Evolutionary conservation across 2,329 filamentous ascomycete genomes (phyloP).

Genomic region (Alternaria triticimaculans): DNA sequence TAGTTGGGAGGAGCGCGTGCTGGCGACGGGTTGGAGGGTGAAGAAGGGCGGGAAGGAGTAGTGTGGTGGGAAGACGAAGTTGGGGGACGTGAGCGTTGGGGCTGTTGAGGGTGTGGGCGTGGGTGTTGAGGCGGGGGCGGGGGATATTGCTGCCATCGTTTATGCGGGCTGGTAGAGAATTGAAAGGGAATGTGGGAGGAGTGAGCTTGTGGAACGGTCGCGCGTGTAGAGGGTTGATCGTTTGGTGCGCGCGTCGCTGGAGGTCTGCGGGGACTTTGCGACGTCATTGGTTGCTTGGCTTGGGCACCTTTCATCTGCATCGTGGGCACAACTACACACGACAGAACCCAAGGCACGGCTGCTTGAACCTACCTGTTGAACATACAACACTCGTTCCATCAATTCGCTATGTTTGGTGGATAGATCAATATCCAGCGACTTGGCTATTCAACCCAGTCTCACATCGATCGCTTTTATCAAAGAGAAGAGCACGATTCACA

Average conservation of each 20-base stretch:
- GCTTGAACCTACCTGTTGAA: too few species aligned
- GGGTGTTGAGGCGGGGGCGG: conserved; percentile 11
- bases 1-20: conserved; percentile 76
- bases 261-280: conserved; percentile 23
- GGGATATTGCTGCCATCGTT: conserved; percentile 22
- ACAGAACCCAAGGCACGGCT: not conserved
- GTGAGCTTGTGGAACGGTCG: not conserved
- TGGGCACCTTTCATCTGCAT: not conserved
- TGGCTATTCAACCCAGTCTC: not conserved
- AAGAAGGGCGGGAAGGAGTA: conserved; percentile 87
- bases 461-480: not conserved
- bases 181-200: not conserved
- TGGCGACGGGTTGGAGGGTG: conserved; percentile 77
- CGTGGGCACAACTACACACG: not conserved
- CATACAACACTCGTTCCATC: accelerated
- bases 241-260: conserved; percentile 5
- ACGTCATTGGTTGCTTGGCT: conserved; percentile 25
- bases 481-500: not conserved
- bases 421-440: not conserved
- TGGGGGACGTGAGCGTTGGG: conserved; percentile 8
- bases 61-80: conserved; percentile 55
- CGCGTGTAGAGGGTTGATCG: not conserved
- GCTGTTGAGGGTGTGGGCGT: conserved; percentile 13
- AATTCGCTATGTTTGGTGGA: not conserved
- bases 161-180: not conserved